Percentiles rank a stretch among this genome's conserved stretches.
Conservation (phyloP, 768 basidiomycete species). For the Macrocybe gigantea region DNA sequence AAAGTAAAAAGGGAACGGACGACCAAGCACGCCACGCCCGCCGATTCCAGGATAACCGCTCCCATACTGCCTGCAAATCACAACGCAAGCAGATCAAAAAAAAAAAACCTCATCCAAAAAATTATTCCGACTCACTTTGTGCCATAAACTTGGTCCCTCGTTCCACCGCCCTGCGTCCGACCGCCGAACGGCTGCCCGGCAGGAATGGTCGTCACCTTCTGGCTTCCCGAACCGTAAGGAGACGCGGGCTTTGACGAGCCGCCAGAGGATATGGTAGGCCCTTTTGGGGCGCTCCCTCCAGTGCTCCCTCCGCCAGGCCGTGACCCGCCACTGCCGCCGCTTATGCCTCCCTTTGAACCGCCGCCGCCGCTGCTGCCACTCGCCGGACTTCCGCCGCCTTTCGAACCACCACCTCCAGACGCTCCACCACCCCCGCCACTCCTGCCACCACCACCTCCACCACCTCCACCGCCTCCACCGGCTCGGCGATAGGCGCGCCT, state of each 20-base stretch:
- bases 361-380: constrained; percentile 11
- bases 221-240: constrained; percentile 25
- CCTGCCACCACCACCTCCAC: constrained; percentile 14
- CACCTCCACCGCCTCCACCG: constrained; percentile 24
- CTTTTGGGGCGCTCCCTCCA: no score
- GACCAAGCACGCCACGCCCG: constrained; percentile 39
- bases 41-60: constrained; percentile 55
- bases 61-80: constrained; percentile 40
- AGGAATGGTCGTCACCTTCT: constrained; percentile 29
- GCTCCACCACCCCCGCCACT: constrained; percentile 9
- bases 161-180: constrained; percentile 47
- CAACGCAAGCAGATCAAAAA: neutral
- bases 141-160: constrained; percentile 37
- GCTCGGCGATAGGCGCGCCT: constrained; percentile 9
- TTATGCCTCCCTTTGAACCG: constrained; percentile 15
- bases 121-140: constrained; percentile 24
- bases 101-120: neutral
- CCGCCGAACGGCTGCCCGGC: constrained; percentile 40
- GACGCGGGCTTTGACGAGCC: constrained; percentile 14
- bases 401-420: neutral
- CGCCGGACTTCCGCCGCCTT: constrained; percentile 10
- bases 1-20: constrained; percentile 58
- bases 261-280: neutral
- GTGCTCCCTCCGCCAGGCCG: no score
- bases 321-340: constrained; percentile 3